phyloP scores from a whole-genome alignment of 371 early-diverging fungal genomes.

The Dichotomocladium elegans region DNA sequence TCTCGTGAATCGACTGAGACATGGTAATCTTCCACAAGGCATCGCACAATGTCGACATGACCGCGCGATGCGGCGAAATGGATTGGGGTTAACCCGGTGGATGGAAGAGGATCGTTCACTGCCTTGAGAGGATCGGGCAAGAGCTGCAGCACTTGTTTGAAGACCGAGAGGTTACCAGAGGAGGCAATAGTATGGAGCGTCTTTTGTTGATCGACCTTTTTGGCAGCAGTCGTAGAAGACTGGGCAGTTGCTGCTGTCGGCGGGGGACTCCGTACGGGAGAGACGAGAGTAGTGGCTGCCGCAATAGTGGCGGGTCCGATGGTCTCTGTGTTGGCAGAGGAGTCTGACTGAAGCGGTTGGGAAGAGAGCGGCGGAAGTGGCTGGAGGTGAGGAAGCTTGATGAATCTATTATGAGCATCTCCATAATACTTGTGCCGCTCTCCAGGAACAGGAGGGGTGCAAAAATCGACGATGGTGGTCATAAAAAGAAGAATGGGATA shows the following conservation, averaged over 20 bases:
- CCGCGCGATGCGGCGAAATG: slow-evolving; percentile 74
- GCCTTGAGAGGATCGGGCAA: slow-evolving; percentile 36
- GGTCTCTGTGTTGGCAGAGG: not conserved
- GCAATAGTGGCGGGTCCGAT: not conserved
- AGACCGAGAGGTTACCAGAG: slow-evolving; percentile 30
- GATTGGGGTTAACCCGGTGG: slow-evolving; percentile 66
- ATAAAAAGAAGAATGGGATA: not conserved
- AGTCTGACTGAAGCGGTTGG: not conserved
- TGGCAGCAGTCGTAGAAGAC: not conserved
- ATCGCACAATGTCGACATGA: slow-evolving; percentile 61
- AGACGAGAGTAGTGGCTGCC: not conserved
- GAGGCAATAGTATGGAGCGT: slow-evolving; percentile 34
- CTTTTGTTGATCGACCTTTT: slow-evolving; percentile 11
- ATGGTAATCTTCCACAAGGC: slow-evolving; percentile 60
- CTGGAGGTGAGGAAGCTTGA: slow-evolving; percentile 39
- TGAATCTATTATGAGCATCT: slow-evolving; percentile 49
- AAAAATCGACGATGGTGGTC: slow-evolving; percentile 41
- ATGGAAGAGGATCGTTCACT: slow-evolving; percentile 44
- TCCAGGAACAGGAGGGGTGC: slow-evolving; percentile 65
- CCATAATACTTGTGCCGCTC: slow-evolving; percentile 67
- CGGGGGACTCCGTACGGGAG: not conserved
- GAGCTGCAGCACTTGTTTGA: slow-evolving; percentile 26
- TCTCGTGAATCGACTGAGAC: slow-evolving; percentile 68
- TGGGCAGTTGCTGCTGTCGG: not conserved
- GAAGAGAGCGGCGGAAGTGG: not conserved